Evolutionary conservation across 1,139 yeast genomes (phyloP), one percentile per base, ranked within the genome.

Genomic region (Taphrina flavorubra): DNA sequence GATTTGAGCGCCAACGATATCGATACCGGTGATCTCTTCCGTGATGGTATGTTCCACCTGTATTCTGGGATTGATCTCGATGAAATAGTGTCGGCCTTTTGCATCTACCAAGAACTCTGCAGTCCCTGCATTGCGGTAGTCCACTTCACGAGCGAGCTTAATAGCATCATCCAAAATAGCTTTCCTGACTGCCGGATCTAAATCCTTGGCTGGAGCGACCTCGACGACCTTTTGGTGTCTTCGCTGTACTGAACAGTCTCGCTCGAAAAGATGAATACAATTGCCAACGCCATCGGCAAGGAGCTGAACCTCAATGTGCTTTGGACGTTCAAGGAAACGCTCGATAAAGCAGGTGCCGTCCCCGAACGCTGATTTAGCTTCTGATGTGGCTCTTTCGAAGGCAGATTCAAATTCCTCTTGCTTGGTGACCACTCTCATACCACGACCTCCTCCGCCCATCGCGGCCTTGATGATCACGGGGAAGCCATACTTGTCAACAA

Each of bases 391-490:
- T 81, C 99, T 88, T 76, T 84, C 82, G 82, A 94, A 94, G 49
- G 98, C 98, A 79, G 94, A 98, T 66, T 79, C 87, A 72, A 94
- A 87, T 77, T 88, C 92, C 74, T 94, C 99, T 75, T 97, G 98
- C 79, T 94, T 97, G 77, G 96, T 85, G 64, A 95, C 99, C 67
- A 94, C 98, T 82, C 99, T 88, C 99, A 94, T 94, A 84, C 99
- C 99, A 81, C 99, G 88, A 77, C 99, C 99, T 84, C 99, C 99
- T 81, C 99, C 99, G 79, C 99, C 99, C 78, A 90, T 94, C 58
- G 99, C 99, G 57, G 99, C 99, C 81, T 94, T 94, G 80, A 94
- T 92, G 79, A 94, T 94, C 65, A 94, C 98, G 10, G 99, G 99
- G 81, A 79, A 92, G 36, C 99, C 99, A 79, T 92, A 84, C 79